Conservation (phyloP, 495 filamentous ascomycete species). For the Penicillium paxilli region DNA sequence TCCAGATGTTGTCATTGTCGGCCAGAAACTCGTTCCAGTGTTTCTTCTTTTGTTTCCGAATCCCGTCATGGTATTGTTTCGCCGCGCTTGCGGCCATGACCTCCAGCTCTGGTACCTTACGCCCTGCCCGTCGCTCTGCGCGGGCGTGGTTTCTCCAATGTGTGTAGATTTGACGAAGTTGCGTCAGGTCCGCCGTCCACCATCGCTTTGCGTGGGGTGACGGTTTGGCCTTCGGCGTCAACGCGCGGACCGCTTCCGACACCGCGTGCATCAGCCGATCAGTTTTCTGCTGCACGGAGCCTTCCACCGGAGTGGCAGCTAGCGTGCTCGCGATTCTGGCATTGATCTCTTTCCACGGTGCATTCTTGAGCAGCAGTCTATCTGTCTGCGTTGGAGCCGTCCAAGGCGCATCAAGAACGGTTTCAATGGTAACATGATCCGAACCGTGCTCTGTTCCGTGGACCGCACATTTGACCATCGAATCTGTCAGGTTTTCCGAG, state of each 20-base stretch:
- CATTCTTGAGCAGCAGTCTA: conserved; percentile 30
- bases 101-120: conserved; percentile 18
- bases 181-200: conserved; percentile 16
- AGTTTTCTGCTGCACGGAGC: conserved; percentile 21
- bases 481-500: conserved; percentile 16
- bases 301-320: conserved; percentile 12
- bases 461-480: conserved; percentile 26
- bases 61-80: conserved; percentile 24
- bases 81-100: conserved; percentile 13
- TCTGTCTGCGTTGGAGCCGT: conserved; percentile 11
- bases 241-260: conserved; percentile 3
- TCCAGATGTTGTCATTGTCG: conserved; percentile 27
- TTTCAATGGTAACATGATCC: conserved; percentile 32
- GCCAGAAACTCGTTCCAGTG: conserved; percentile 27
- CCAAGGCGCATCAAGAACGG: conserved; percentile 22
- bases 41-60: conserved; percentile 26
- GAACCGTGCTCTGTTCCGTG: conserved; percentile 32
- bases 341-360: conserved; percentile 29
- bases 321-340: conserved; percentile 18
- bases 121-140: conserved; percentile 10
- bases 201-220: conserved; percentile 16
- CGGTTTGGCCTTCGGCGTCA: conserved; percentile 15
- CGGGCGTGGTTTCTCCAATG: conserved; percentile 15
- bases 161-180: conserved; percentile 8
- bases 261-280: conserved; percentile 16